phyloP scores from a whole-genome alignment of 257 asterid genomes.

The Nicotiana otophora region DNA sequence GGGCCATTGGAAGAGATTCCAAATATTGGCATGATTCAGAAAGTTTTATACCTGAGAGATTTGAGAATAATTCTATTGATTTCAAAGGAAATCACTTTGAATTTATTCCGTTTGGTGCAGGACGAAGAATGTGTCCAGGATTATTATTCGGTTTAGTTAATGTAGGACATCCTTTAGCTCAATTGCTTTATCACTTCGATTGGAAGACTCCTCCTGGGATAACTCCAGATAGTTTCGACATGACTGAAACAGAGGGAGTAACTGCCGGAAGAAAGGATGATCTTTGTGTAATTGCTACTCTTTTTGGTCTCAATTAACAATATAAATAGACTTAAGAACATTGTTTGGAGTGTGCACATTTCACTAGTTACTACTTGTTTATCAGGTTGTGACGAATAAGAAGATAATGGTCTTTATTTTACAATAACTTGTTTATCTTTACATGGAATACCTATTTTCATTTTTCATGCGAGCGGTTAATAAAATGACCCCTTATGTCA shows the following conservation, averaged over 20 bases:
- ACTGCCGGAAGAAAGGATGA: background rate
- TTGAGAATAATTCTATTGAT: slow-evolving; percentile 5
- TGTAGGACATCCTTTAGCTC: slow-evolving; percentile 3
- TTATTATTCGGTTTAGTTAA: slow-evolving; percentile 14
- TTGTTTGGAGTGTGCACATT: background rate
- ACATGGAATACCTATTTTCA: no score
- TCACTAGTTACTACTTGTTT: background rate
- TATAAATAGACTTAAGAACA: background rate
- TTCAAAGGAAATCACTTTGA: slow-evolving; percentile 25
- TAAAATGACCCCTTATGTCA: no score
- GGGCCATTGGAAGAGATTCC: slow-evolving; percentile 20
- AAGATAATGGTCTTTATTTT: no score
- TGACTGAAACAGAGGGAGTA: background rate
- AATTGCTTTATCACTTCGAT: background rate
- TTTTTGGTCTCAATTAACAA: background rate
- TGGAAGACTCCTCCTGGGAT: slow-evolving; percentile 18
- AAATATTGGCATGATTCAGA: slow-evolving; percentile 14
- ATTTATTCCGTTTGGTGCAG: slow-evolving; percentile 28
- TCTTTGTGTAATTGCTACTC: background rate
- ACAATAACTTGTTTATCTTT: no score
- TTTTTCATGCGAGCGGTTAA: background rate
- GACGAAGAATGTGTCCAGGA: slow-evolving; percentile 19
- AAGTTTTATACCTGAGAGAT: slow-evolving; percentile 21
- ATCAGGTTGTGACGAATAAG: background rate
- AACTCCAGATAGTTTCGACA: background rate